phyloP scores from a whole-genome alignment of 169 alveolate genomes.

The Plasmodium cynomolgi region DNA sequence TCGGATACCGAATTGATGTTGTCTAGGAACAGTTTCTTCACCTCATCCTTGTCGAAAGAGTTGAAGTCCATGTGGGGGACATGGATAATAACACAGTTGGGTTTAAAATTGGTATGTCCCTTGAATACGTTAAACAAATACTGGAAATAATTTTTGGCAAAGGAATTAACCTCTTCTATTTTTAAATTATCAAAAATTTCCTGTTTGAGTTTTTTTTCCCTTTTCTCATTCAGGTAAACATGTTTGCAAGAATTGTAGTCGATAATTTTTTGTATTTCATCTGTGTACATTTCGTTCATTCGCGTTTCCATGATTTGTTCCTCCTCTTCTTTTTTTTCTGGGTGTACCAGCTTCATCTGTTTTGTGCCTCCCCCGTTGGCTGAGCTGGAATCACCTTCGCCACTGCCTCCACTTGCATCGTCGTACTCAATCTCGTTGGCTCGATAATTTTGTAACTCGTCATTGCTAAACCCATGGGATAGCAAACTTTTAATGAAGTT shows the following conservation, averaged over 20 bases:
- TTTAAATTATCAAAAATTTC: constrained; percentile 40
- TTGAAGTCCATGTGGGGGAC: constrained; percentile 17
- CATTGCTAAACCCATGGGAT: constrained; percentile 40
- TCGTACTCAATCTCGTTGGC: constrained; percentile 46
- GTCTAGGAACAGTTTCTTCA: constrained; percentile 38
- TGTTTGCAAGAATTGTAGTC: constrained; percentile 59
- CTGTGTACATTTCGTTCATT: constrained; percentile 67
- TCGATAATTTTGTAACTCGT: constrained; percentile 48
- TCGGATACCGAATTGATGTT: constrained; percentile 27
- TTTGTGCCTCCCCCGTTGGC: neutral
- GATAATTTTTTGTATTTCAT: constrained; percentile 69
- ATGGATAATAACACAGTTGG: constrained; percentile 58
- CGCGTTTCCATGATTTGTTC: constrained; percentile 47
- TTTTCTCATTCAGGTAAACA: constrained; percentile 51
- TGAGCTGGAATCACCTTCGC: neutral
- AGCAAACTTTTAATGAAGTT: constrained; percentile 42
- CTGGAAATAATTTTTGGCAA: constrained; percentile 63
- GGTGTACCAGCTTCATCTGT: constrained; percentile 48
- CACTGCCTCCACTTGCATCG: neutral
- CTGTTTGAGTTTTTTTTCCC: constrained; percentile 62
- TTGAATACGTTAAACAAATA: constrained; percentile 64
- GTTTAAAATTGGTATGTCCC: constrained; percentile 37
- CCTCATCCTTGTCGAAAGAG: neutral
- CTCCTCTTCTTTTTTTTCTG: constrained; percentile 9
- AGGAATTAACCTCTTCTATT: constrained; percentile 42